Evolutionary conservation across 2,329 filamentous ascomycete genomes (phyloP).

Genomic region (Didymella glomerata): DNA sequence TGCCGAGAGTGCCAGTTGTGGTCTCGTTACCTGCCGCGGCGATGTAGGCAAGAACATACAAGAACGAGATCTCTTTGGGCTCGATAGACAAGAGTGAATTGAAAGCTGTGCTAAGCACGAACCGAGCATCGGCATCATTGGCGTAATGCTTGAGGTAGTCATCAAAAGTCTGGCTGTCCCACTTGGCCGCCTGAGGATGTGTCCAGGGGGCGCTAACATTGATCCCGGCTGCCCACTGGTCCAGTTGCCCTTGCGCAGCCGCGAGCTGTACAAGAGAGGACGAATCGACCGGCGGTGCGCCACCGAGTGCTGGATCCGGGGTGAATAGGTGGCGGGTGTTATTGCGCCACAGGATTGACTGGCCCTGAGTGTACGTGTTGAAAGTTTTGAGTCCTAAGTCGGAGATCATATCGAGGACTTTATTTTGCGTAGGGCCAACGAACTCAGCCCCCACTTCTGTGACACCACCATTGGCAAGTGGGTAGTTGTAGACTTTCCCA

Average conservation of each 20-base stretch:
- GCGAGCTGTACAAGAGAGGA: conserved; percentile 24
- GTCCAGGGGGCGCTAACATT: conserved; percentile 29
- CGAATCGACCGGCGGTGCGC: conserved; percentile 23
- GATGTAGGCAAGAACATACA: conserved; percentile 34
- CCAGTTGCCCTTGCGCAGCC: conserved; percentile 21
- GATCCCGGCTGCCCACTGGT: conserved; percentile 31
- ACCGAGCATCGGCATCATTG: conserved; percentile 18
- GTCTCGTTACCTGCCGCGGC: conserved; percentile 33
- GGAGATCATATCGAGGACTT: conserved; percentile 26
- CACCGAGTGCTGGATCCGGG: conserved; percentile 23
- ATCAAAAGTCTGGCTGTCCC: conserved; percentile 28
- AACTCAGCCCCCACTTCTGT: conserved; percentile 38
- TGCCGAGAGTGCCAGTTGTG: conserved; percentile 22
- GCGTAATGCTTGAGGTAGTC: conserved; percentile 17
- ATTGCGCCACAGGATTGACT: conserved; percentile 29
- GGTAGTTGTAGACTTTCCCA: conserved; percentile 57
- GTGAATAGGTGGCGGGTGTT: conserved; percentile 20
- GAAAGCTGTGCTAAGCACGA: conserved; percentile 22
- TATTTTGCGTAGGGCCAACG: conserved; percentile 36
- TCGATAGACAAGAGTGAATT: conserved; percentile 29
- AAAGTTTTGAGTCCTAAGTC: conserved; percentile 33
- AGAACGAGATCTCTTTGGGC: conserved; percentile 24
- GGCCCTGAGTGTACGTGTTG: conserved; percentile 25
- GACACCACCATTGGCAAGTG: conserved; percentile 30
- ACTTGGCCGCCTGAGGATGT: conserved; percentile 23